A percentile compares a stretch with the other conserved stretches of the same genome.
phyloP scores from a whole-genome alignment of 306 rosid genomes.

The Rubus idaeus region DNA sequence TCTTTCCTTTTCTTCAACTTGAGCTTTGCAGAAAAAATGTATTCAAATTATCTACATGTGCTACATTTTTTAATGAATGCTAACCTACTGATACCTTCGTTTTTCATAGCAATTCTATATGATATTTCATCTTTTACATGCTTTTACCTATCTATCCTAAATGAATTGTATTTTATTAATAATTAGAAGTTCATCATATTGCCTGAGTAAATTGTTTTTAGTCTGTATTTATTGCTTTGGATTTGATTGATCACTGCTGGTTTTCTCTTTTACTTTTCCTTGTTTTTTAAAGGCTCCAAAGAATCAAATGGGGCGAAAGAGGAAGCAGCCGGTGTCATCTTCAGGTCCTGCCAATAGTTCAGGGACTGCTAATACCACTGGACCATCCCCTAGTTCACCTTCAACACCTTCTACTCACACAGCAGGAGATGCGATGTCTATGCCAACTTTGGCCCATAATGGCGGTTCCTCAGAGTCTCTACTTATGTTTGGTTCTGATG shows the following conservation, averaged over 20 bases:
- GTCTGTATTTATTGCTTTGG: background rate
- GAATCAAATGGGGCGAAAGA: slow-evolving; percentile 47
- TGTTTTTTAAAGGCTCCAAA: slow-evolving; percentile 46
- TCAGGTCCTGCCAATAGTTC: slow-evolving; percentile 62
- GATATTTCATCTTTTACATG: background rate
- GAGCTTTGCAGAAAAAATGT: background rate
- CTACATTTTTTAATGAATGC: background rate
- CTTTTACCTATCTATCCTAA: background rate
- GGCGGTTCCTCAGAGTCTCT: slow-evolving; percentile 51
- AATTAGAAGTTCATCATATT: background rate
- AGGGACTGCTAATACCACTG: slow-evolving; percentile 64
- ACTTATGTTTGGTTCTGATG: slow-evolving; percentile 51
- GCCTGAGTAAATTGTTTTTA: background rate
- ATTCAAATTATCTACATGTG: background rate
- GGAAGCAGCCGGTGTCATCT: slow-evolving; percentile 55
- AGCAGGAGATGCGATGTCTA: slow-evolving; percentile 45
- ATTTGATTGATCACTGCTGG: slow-evolving; percentile 2
- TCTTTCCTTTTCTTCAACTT: background rate
- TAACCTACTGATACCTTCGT: background rate
- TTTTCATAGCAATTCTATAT: background rate
- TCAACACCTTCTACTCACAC: slow-evolving; percentile 61
- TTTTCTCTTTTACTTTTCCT: slow-evolving; percentile 26
- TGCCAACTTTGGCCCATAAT: slow-evolving; percentile 51
- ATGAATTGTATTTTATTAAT: background rate
- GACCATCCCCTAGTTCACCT: slow-evolving; percentile 56